Conservation (phyloP, 805 yeast species). For the Kodamaea laetipori region DNA sequence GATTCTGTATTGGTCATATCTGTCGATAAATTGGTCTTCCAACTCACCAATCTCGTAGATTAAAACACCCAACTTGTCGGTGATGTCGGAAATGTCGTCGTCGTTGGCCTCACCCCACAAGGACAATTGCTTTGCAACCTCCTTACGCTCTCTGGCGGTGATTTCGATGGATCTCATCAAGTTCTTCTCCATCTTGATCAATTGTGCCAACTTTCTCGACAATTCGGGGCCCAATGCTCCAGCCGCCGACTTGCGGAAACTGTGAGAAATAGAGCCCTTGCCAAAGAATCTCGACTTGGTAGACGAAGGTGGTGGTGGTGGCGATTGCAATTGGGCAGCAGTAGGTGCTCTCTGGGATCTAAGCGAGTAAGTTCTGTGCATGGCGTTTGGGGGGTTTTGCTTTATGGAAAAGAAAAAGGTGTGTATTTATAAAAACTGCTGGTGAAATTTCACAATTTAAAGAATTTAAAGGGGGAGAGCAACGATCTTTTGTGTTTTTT, state of each 20-base stretch:
- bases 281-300: constrained; percentile 77
- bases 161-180: constrained; percentile 92
- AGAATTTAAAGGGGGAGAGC: constrained; percentile 13
- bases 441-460: constrained; percentile 12
- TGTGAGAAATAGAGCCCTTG: constrained; percentile 64
- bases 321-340: constrained; percentile 75
- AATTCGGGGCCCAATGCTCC: constrained; percentile 94
- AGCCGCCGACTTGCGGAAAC: constrained; percentile 80
- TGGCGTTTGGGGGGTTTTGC: constrained; percentile 23
- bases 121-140: constrained; percentile 95
- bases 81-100: constrained; percentile 94
- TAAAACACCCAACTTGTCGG: constrained; percentile 95
- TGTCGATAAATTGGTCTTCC: constrained; percentile 97
- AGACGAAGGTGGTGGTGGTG: constrained; percentile 79
- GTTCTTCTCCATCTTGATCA: constrained; percentile 95
- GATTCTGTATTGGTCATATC: constrained; percentile 96
- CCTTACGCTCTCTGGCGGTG: constrained; percentile 90
- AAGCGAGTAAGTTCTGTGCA: constrained; percentile 86
- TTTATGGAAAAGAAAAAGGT: constrained; percentile 10
- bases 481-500: constrained; percentile 4
- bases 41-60: constrained; percentile 96
- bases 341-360: constrained; percentile 81
- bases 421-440: constrained; percentile 8
- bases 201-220: constrained; percentile 85
- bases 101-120: constrained; percentile 98